A percentile compares a stretch with the other conserved stretches of the same genome.
Conservation (phyloP, 495 filamentous ascomycete genomes). For the Hyaloscypha finlandica region DNA sequence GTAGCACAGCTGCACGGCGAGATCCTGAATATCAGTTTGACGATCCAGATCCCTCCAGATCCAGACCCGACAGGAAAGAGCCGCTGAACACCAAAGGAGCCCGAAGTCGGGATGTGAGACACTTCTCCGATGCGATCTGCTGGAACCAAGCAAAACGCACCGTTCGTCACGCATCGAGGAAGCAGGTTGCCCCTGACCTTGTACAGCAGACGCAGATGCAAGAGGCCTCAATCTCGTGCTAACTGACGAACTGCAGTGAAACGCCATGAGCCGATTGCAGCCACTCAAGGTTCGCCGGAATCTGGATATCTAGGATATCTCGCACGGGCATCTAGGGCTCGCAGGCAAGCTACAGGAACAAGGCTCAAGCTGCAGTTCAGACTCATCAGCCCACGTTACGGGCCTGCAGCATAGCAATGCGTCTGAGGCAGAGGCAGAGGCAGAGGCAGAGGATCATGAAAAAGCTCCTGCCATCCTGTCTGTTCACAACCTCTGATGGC, state of each 20-base stretch:
- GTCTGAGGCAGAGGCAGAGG: slow-evolving; percentile 1
- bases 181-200: slow-evolving; percentile 17
- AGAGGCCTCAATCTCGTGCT: neutral
- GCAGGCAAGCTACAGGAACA: neutral
- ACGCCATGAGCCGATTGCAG: neutral
- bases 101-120: slow-evolving; percentile 5
- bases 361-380: neutral
- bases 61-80: slow-evolving; percentile 6
- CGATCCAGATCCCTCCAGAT: neutral
- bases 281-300: neutral
- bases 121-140: neutral
- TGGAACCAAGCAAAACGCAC: neutral
- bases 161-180: slow-evolving; percentile 9
- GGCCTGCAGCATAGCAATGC: neutral
- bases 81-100: neutral
- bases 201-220: neutral
- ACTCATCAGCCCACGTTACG: neutral
- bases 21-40: neutral
- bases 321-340: neutral
- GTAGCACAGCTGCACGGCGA: neutral
- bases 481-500: slow-evolving; percentile 6
- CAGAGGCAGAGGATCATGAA: slow-evolving; percentile 3
- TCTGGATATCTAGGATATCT: slow-evolving; percentile 5
- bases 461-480: neutral
- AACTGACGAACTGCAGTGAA: slow-evolving; percentile 15